Percentiles rank a stretch among this genome's conserved stretches.
phyloP scores from a whole-genome alignment of 345 rosid species.

The Aethionema arabicum region DNA sequence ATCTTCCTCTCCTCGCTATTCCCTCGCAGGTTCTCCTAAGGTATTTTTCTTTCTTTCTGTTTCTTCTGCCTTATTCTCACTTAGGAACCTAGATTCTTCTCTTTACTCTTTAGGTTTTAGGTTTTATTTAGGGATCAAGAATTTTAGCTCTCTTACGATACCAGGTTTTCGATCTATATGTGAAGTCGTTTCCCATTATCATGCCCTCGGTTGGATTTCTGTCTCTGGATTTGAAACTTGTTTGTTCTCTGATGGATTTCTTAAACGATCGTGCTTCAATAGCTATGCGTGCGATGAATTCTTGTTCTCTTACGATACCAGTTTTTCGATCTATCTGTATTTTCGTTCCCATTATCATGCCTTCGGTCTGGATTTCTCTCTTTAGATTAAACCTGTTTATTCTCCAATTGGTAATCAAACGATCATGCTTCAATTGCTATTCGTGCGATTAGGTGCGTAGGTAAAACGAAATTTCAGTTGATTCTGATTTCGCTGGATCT shows the following conservation, averaged over 20 bases:
- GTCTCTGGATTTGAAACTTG: slow-evolving; percentile 17
- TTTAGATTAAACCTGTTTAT: slow-evolving; percentile 17
- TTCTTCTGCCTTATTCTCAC: not conserved
- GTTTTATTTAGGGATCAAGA: not conserved
- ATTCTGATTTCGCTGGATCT: not conserved
- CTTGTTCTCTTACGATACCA: not conserved
- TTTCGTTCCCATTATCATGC: not conserved
- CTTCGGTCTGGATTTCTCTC: not conserved
- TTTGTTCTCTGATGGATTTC: not conserved
- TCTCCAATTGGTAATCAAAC: not conserved
- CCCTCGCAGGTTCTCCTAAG: slow-evolving; percentile 47
- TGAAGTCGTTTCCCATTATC: not conserved
- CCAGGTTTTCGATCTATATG: slow-evolving; percentile 24
- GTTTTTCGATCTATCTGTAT: slow-evolving; percentile 25
- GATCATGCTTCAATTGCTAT: not conserved
- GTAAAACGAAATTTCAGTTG: too few species aligned
- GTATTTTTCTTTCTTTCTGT: slow-evolving; percentile 30
- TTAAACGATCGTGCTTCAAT: not conserved
- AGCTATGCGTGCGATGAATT: not conserved
- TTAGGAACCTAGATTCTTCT: not conserved
- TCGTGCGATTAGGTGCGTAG: too few species aligned
- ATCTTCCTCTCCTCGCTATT: slow-evolving; percentile 38
- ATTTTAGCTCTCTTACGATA: not conserved
- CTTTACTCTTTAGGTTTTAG: not conserved
- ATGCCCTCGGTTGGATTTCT: not conserved